Evolutionary conservation across 176 grass and related monocot genomes (phyloP), one percentile per base, ranked within the genome.

Genomic region (Hsuehochloa calcarea): DNA sequence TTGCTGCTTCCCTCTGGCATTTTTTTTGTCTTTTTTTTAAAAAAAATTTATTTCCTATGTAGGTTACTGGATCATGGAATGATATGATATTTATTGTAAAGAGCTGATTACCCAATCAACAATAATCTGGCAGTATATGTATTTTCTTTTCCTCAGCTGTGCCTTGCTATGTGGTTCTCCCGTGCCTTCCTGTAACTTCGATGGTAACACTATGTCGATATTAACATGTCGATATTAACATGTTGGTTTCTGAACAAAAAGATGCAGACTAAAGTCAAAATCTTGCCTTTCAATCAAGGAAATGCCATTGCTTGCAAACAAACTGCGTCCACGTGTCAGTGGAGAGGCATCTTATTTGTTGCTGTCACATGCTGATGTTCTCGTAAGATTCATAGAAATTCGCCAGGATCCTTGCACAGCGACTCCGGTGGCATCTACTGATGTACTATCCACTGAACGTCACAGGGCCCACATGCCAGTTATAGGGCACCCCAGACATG

Each of bases 311-410:
- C 83, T 71, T 38, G 52, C 55, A 75, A 80, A 38, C 72, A 64
- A 75, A 38, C 62, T 17, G 29, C 46, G 73, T 73, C 66, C 58
- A 58, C 46, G 3, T 56, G 46, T 12, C 27, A 38, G 49, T 8
- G 22, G 10, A 47, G 40, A 40, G 78, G 55, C 73, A 59, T 34
- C 73, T 39, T 60, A 63, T 83, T 83, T 44, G 73, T 71, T 78
- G 86, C 73, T 54, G 40, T 71, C 86, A 78, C 86, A 83, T 44
- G 80, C 43, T 34, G 69, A 70, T 20, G 67, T 74, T 84, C 47
- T 67, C 19, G 4, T 64, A 47, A 44, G 39, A 87, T 90, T 68
- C 67, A 22, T n/a, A 22, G 4, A 60, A 90, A 83, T 79, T 79
- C 61, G 31, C 61, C 17, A 4, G 79, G 80, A 83, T 87, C 46